phyloP scores from a whole-genome alignment of 169 alveolate species.

The Plasmodium relictum region DNA sequence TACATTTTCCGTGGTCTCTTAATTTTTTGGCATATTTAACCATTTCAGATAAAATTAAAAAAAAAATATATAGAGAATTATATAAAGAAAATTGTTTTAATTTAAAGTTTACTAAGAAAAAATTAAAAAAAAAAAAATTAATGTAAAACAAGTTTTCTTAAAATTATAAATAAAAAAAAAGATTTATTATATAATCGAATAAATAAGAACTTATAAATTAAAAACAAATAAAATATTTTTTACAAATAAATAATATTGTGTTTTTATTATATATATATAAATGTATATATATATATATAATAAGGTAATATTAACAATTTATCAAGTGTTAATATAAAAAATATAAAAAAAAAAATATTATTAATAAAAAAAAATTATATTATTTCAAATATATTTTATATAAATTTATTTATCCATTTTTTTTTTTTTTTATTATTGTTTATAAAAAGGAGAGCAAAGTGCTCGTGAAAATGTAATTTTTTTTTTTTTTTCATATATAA shows the following conservation, averaged over 20 bases:
- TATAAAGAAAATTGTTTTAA: background rate
- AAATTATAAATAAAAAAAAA: background rate
- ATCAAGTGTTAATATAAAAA: too few relatives aligned
- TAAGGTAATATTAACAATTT: too few relatives aligned
- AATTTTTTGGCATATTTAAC: slow-evolving; percentile 67
- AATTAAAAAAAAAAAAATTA: background rate
- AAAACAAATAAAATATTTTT: background rate
- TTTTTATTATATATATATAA: slow-evolving; percentile 4
- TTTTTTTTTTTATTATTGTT: background rate
- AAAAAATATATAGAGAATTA: slow-evolving; percentile 7
- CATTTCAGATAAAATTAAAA: slow-evolving; percentile 38
- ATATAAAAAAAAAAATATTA: background rate
- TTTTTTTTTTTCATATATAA: background rate
- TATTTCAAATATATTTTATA: background rate
- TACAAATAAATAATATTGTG: background rate
- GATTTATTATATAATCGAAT: background rate
- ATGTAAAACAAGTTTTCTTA: background rate
- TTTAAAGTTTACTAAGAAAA: slow-evolving; percentile 14
- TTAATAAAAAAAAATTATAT: background rate
- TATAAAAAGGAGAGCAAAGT: slow-evolving; percentile 1
- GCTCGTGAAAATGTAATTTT: background rate
- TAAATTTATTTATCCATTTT: slow-evolving; percentile 1
- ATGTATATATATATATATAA: slow-evolving; percentile 5
- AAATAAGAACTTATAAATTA: slow-evolving; percentile 1
- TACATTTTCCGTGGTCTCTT: slow-evolving; percentile 68